These are phyloP conservation scores for Penicillium sp. DNA, from an alignment of 2,329 filamentous ascomycete genomes.

Conservation along the genomic window DNA sequence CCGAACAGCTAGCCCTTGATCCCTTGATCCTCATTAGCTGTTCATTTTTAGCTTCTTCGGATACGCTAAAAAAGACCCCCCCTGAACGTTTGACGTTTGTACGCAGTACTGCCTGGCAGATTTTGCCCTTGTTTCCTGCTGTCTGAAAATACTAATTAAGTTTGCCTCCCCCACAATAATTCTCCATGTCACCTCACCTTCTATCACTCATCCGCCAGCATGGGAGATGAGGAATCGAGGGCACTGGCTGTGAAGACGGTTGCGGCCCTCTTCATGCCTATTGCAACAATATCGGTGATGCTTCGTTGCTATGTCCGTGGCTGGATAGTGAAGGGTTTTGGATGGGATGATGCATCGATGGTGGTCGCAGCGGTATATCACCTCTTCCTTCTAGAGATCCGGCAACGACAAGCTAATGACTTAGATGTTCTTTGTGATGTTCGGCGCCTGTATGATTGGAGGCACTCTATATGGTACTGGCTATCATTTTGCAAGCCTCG, in stretches of 20 bases:
- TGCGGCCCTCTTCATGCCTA: conserved; percentile 26
- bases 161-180: neutral
- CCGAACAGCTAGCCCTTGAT: neutral
- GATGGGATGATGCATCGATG: conserved; percentile 33
- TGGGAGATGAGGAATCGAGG: conserved; percentile 21
- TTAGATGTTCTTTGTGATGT: conserved; percentile 28
- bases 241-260: conserved; percentile 22
- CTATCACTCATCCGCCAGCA: neutral
- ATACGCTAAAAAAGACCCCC: neutral
- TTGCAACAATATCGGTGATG: conserved; percentile 24
- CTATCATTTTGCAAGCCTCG: conserved; percentile 15
- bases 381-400: neutral
- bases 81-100: neutral
- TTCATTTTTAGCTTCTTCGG: neutral
- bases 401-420: neutral
- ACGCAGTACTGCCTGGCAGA: neutral
- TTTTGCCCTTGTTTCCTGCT: neutral
- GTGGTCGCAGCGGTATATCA: conserved; percentile 25
- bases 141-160: neutral
- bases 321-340: conserved; percentile 30
- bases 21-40: neutral
- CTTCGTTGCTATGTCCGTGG: conserved; percentile 32
- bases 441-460: conserved; percentile 30
- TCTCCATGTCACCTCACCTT: neutral
- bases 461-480: conserved; percentile 31